Base-by-base conservation (phyloP, 148 eudicot genomes). In the Suaeda aralocaspica region DNA sequence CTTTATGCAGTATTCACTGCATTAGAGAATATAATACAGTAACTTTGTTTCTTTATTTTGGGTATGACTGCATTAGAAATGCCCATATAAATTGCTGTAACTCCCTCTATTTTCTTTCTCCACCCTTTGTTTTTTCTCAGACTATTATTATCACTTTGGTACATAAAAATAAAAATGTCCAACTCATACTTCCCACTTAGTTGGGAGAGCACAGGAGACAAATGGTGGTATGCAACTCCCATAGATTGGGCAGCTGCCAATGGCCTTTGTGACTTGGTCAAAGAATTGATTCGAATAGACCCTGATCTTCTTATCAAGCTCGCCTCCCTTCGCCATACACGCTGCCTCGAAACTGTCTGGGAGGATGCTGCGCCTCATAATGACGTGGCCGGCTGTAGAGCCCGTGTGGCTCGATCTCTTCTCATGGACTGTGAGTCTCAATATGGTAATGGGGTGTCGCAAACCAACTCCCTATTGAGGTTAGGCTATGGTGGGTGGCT, bases 201-300 rank as follows among this genome's bases (percentile, higher is more conserved):
- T 71, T 91, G 97, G 97, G 94, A 91, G 70, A 86, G 87, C 82
- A 88, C 97, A 9, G 88, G 91, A 15, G 87, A 91, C 55, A 91
- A 91, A 66, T 91, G 94, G 97, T 91, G 97, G 97, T 91, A 86
- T 68, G 97, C 87, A 28, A 86, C 93, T 18, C 97, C 97, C 7
- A 86, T 91, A 7, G 97, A 91, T 67, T 83, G 79, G 74, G 97
- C 97, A 24, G 91, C 97, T 10, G 93, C 97, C 45, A 86, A 86
- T 64, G 97, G 94, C 19, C 87, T 83, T 72, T 82, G 78, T 66
- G 91, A 88, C 56, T 46, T 91, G 11, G 97, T 91, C 22, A 74
- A 80, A 25, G 84, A 91, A 70, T 86, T 91, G 5, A 87, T 91
- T 55, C 79, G 73, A 76, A 61, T 79, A 13, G 97, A 91, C 78